Evolutionary conservation across 108 stramenopile species (phyloP).

Genomic region (Stephanodiscus triporus): DNA sequence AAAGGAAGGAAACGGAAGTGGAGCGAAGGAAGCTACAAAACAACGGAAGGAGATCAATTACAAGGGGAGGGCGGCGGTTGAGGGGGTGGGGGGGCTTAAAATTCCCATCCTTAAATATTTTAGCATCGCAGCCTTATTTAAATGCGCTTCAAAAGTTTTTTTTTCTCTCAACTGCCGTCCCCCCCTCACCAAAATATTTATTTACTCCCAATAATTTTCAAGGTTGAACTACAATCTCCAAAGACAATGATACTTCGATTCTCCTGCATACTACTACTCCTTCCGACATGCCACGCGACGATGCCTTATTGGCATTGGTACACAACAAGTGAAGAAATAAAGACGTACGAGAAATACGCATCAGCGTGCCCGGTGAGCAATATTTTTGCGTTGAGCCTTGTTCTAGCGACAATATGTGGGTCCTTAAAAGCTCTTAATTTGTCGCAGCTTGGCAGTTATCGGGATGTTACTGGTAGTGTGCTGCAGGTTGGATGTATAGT

Average conservation of each 20-base stretch:
- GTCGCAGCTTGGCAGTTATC: slow-evolving; percentile 13
- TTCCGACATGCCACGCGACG: not conserved
- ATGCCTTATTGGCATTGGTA: slow-evolving; percentile 31
- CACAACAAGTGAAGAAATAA: slow-evolving; percentile 15
- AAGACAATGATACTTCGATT: not conserved
- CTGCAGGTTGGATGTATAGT: slow-evolving; percentile 37
- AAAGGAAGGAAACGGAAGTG: slow-evolving; percentile 1
- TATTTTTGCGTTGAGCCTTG: not conserved
- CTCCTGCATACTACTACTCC: not conserved
- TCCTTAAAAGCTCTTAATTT: not conserved
- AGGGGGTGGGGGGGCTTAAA: too few relatives aligned
- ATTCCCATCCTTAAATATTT: too few relatives aligned
- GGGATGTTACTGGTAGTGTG: slow-evolving; percentile 10
- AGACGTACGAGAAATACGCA: not conserved
- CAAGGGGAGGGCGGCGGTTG: too few relatives aligned
- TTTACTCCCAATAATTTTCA: too few relatives aligned
- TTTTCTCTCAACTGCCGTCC: too few relatives aligned
- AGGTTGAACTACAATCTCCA: too few relatives aligned
- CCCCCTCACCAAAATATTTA: too few relatives aligned
- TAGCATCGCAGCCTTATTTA: too few relatives aligned
- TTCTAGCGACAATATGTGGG: not conserved
- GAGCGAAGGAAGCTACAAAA: not conserved
- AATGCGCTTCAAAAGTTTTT: too few relatives aligned
- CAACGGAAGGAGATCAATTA: too few relatives aligned
- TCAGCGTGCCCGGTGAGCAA: not conserved